phyloP scores from a whole-genome alignment of 2,329 filamentous ascomycete species.

The Diaporthe nobilis region DNA sequence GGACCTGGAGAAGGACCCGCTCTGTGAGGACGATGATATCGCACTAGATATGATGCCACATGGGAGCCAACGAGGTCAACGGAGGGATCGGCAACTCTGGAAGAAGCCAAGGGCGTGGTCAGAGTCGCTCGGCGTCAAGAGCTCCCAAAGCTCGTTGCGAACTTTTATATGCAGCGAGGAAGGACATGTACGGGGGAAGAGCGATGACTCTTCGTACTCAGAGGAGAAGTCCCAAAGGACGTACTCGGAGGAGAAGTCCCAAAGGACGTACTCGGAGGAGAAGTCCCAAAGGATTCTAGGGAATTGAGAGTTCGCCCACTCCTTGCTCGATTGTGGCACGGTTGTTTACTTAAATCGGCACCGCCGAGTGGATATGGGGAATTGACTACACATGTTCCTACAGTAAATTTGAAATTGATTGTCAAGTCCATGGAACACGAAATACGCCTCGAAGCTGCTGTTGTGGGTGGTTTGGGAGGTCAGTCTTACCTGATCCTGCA shows the following conservation, averaged over 20 bases:
- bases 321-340: background rate
- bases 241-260: background rate
- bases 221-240: background rate
- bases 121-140: background rate
- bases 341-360: background rate
- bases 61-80: background rate
- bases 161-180: slow-evolving; percentile 8
- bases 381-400: too few relatives aligned
- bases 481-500: too few relatives aligned
- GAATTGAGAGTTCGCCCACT: background rate
- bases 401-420: too few relatives aligned
- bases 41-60: background rate
- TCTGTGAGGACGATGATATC: slow-evolving; percentile 25
- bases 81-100: background rate
- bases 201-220: background rate
- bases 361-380: background rate
- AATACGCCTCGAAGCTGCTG: too few relatives aligned
- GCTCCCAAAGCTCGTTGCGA: background rate
- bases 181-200: background rate
- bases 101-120: background rate
- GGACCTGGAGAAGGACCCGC: slow-evolving; percentile 35
- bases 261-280: background rate
- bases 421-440: too few relatives aligned
- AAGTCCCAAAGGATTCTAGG: background rate
- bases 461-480: too few relatives aligned